phyloP scores from a whole-genome alignment of 2,329 filamentous ascomycete species.

The Ceratocystis papillata region DNA sequence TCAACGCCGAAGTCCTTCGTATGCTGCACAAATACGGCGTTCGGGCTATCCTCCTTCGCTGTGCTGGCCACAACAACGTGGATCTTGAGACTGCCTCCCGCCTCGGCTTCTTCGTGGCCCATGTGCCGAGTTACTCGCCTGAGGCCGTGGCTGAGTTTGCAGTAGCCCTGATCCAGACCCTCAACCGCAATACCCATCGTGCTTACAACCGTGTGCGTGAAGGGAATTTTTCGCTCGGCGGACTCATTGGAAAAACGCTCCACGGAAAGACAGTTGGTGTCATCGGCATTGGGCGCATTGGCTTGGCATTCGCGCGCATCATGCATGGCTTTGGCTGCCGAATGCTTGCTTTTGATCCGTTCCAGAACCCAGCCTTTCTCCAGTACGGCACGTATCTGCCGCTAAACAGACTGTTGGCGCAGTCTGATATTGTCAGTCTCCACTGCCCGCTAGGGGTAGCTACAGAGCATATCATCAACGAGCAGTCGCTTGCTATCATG shows the following conservation, averaged over 20 bases:
- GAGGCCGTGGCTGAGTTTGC: constrained; percentile 61
- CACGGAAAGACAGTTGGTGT: constrained; percentile 56
- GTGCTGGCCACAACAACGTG: constrained; percentile 59
- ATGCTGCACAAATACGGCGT: constrained; percentile 42
- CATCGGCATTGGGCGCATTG: constrained; percentile 55
- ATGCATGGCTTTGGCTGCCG: constrained; percentile 55
- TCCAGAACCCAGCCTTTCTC: constrained; percentile 39
- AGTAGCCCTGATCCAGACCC: constrained; percentile 54
- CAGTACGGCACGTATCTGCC: constrained; percentile 42
- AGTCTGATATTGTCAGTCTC: constrained; percentile 52
- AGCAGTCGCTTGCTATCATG: constrained; percentile 42
- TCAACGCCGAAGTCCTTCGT: constrained; percentile 42
- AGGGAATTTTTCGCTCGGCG: constrained; percentile 56
- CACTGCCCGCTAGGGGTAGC: constrained; percentile 54
- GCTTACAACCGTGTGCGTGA: constrained; percentile 59
- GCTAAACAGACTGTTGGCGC: constrained; percentile 44
- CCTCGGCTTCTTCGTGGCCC: constrained; percentile 50
- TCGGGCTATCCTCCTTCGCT: constrained; percentile 51
- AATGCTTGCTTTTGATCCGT: constrained; percentile 51
- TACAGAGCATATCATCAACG: constrained; percentile 52
- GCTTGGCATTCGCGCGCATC: constrained; percentile 50
- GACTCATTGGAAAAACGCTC: constrained; percentile 51
- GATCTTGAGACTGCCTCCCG: constrained; percentile 46
- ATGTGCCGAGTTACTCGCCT: constrained; percentile 58
- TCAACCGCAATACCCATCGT: constrained; percentile 57